These are phyloP conservation scores for Senna siamea DNA, from an alignment of 306 rosid genomes.

Conservation along the genomic window DNA sequence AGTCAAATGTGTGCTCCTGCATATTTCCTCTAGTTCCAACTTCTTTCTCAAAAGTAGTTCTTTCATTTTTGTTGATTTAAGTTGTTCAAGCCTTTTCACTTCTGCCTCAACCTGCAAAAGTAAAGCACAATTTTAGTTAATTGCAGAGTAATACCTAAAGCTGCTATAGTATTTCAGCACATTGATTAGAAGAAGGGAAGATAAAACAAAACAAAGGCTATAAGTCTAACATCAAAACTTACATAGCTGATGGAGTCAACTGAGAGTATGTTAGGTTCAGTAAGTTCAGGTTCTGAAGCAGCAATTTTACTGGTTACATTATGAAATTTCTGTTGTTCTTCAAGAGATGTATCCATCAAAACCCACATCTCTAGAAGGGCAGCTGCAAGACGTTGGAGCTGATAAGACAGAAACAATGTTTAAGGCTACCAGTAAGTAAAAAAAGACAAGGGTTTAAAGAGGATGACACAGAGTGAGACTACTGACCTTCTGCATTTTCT, in stretches of 20 bases:
- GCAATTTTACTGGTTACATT: conserved; percentile 62
- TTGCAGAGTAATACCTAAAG: conserved; percentile 12
- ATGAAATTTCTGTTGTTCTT: conserved; percentile 63
- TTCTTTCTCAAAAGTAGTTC: conserved; percentile 61
- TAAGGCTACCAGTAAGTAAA: conserved; percentile 2
- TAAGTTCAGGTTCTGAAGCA: conserved; percentile 64
- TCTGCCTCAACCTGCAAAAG: conserved; percentile 67
- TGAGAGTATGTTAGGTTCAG: conserved; percentile 65
- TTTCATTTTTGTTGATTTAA: conserved; percentile 72
- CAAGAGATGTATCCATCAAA: conserved; percentile 74
- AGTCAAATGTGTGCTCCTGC: conserved; percentile 63
- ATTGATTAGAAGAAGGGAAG: background rate
- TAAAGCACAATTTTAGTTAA: conserved; percentile 6
- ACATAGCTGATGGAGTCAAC: conserved; percentile 55
- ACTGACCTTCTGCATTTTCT: conserved; percentile 67
- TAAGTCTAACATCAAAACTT: conserved; percentile 32
- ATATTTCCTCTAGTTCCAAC: conserved; percentile 66
- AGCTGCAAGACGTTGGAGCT: conserved; percentile 66
- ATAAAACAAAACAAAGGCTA: background rate
- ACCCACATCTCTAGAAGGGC: conserved; percentile 73
- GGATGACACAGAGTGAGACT: conserved; percentile 22
- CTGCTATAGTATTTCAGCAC: background rate
- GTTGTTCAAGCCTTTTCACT: conserved; percentile 69
- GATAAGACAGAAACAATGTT: conserved; percentile 36
- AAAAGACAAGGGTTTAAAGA: no score